Evolutionary conservation across 305 asterid genomes (phyloP).

Genomic region (Rubia balearica): DNA sequence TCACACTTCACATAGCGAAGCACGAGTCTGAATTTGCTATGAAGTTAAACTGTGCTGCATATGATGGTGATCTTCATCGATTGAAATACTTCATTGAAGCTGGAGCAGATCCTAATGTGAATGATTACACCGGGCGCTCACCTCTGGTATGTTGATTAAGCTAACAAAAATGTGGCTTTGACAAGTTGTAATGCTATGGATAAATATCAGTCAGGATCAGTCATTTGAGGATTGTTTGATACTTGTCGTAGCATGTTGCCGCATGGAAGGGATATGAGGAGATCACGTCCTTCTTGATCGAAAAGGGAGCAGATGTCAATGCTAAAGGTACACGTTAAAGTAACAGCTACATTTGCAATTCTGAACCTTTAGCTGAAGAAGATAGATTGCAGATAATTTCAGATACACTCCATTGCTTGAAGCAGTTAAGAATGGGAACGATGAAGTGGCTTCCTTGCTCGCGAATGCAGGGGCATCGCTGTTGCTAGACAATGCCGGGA

Average conservation of each 20-base stretch:
- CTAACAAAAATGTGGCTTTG: background rate
- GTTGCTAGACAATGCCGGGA: slow-evolving; percentile 39
- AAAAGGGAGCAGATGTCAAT: slow-evolving; percentile 38
- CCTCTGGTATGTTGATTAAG: slow-evolving; percentile 43
- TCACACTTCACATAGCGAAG: slow-evolving; percentile 41
- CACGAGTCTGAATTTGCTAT: slow-evolving; percentile 56
- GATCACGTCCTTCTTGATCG: slow-evolving; percentile 39
- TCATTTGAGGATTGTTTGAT: background rate
- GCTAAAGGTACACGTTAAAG: slow-evolving; percentile 32
- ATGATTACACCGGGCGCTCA: slow-evolving; percentile 59
- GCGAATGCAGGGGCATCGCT: slow-evolving; percentile 45
- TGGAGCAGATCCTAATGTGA: slow-evolving; percentile 51
- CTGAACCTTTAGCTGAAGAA: background rate
- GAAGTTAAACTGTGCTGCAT: slow-evolving; percentile 63
- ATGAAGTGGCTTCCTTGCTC: slow-evolving; percentile 42
- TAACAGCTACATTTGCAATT: background rate
- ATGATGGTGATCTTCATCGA: slow-evolving; percentile 54
- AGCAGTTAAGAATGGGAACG: slow-evolving; percentile 58
- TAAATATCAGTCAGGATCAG: background rate
- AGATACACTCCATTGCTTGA: slow-evolving; percentile 55
- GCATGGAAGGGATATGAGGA: slow-evolving; percentile 57
- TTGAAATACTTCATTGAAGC: slow-evolving; percentile 40
- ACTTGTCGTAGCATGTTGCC: slow-evolving; percentile 47
- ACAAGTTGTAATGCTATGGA: background rate
- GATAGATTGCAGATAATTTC: slow-evolving; percentile 30